Conservation (phyloP, 352 stramenopile species). For the Pythium dissotocum region DNA sequence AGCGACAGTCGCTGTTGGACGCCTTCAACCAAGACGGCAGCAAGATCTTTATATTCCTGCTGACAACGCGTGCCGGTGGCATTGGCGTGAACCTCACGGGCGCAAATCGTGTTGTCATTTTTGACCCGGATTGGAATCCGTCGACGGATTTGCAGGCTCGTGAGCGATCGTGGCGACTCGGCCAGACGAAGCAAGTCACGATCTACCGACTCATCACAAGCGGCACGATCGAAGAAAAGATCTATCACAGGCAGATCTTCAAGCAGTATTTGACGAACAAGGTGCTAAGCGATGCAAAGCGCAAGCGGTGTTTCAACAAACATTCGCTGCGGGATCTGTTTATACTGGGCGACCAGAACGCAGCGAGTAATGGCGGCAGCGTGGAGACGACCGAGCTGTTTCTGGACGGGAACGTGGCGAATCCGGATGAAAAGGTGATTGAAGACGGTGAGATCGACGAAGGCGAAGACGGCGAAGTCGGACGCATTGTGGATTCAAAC, state of each 20-base stretch:
- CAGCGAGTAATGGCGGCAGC: conserved; percentile 40
- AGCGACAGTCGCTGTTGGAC: conserved; percentile 94
- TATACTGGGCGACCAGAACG: conserved; percentile 72
- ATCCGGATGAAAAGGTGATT: conserved; percentile 35
- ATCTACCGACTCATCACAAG: conserved; percentile 93
- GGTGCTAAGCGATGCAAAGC: conserved; percentile 95
- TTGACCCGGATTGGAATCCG: conserved; percentile 99
- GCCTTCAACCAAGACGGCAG: conserved; percentile 93
- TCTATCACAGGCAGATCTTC: conserved; percentile 99
- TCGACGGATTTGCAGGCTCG: conserved; percentile 95
- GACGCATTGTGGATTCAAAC: conserved; percentile 15
- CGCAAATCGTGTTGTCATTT: conserved; percentile 96
- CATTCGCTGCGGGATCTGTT: conserved; percentile 97
- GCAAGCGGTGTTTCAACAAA: conserved; percentile 96
- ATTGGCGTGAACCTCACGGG: conserved; percentile 97
- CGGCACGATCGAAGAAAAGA: conserved; percentile 99
- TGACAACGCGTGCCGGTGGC: conserved; percentile 92
- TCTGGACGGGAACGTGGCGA: conserved; percentile 79
- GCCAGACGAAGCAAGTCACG: conserved; percentile 84
- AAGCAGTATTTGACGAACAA: conserved; percentile 98
- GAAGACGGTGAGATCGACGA: conserved; percentile 31
- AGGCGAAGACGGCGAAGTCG: conserved; percentile 35
- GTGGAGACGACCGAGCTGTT: conserved; percentile 94
- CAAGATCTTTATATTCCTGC: conserved; percentile 74
- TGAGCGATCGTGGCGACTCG: conserved; percentile 97